Conservation (phyloP, 192 early-diverging fungal species). For the Coemansia sp. region DNA sequence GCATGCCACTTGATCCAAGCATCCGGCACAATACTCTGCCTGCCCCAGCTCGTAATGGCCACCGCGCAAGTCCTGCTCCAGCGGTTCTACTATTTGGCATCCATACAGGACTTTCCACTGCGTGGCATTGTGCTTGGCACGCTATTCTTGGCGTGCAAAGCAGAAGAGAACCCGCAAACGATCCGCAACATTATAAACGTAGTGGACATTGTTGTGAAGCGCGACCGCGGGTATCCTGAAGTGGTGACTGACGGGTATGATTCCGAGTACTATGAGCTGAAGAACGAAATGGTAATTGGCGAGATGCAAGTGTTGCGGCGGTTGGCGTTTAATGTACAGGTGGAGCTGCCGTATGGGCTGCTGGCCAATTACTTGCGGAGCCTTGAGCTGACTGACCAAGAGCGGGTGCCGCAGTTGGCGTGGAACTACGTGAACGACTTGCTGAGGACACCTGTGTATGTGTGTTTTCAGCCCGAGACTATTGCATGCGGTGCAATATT, state of each 20-base stretch:
- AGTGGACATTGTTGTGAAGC: constrained; percentile 64
- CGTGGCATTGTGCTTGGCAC: constrained; percentile 68
- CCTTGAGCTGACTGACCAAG: constrained; percentile 73
- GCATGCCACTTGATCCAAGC: constrained; percentile 84
- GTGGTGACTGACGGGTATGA: constrained; percentile 63
- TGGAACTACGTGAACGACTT: constrained; percentile 97
- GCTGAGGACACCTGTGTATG: constrained; percentile 51
- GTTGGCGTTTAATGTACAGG: constrained; percentile 94
- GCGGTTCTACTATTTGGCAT: constrained; percentile 84
- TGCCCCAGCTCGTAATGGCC: constrained; percentile 93
- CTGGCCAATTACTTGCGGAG: constrained; percentile 91
- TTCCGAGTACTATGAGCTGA: constrained; percentile 69
- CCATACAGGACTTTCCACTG: constrained; percentile 70
- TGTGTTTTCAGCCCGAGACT: constrained; percentile 54
- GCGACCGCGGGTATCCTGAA: constrained; percentile 51
- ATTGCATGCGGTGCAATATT: constrained; percentile 88
- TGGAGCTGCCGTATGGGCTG: constrained; percentile 92
- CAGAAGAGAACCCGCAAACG: constrained; percentile 76
- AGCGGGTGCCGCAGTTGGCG: constrained; percentile 75
- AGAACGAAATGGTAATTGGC: constrained; percentile 73
- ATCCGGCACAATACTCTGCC: constrained; percentile 72
- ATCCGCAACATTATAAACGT: constrained; percentile 85
- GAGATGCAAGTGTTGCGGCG: constrained; percentile 88
- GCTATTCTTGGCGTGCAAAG: constrained; percentile 74
- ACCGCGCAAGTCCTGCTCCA: constrained; percentile 93